Percentiles rank a stretch among this genome's conserved stretches.
These are phyloP conservation scores for Periconia digitata DNA, from an alignment of 2,329 filamentous ascomycete genomes.

Conservation along the genomic window DNA sequence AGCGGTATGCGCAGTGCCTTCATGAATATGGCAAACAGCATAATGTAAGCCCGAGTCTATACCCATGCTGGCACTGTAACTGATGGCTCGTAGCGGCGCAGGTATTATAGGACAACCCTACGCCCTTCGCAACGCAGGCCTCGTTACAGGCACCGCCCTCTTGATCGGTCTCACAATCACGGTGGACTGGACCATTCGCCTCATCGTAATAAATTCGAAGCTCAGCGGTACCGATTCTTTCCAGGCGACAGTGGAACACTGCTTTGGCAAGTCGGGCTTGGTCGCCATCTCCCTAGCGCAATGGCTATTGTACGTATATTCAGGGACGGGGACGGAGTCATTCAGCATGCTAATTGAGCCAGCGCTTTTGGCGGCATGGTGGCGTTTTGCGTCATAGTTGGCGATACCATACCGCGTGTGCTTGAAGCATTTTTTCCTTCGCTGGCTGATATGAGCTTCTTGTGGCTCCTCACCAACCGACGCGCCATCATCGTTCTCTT, in stretches of 20 bases:
- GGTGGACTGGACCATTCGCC: slow-evolving; percentile 95
- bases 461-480: slow-evolving; percentile 81
- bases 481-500: slow-evolving; percentile 86
- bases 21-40: slow-evolving; percentile 99
- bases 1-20: slow-evolving; percentile 86
- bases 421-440: slow-evolving; percentile 79
- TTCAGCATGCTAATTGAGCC: slow-evolving; percentile 21
- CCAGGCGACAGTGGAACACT: slow-evolving; percentile 93
- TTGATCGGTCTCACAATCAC: slow-evolving; percentile 78
- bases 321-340: not conserved
- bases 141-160: slow-evolving; percentile 76
- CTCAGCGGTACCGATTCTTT: slow-evolving; percentile 91
- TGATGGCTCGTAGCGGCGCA: slow-evolving; percentile 52
- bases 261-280: slow-evolving; percentile 84
- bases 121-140: slow-evolving; percentile 89
- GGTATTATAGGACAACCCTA: slow-evolving; percentile 83
- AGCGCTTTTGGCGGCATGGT: slow-evolving; percentile 97
- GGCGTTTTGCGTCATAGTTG: slow-evolving; percentile 95
- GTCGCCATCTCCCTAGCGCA: slow-evolving; percentile 90
- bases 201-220: slow-evolving; percentile 98
- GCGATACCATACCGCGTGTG: slow-evolving; percentile 93
- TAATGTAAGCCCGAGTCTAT: slow-evolving; percentile 60
- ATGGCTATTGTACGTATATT: slow-evolving; percentile 73
- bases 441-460: slow-evolving; percentile 69
- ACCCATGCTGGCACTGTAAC: not conserved